Base-by-base conservation (phyloP, 305 asterid species). In the Rubia tinctorum region DNA sequence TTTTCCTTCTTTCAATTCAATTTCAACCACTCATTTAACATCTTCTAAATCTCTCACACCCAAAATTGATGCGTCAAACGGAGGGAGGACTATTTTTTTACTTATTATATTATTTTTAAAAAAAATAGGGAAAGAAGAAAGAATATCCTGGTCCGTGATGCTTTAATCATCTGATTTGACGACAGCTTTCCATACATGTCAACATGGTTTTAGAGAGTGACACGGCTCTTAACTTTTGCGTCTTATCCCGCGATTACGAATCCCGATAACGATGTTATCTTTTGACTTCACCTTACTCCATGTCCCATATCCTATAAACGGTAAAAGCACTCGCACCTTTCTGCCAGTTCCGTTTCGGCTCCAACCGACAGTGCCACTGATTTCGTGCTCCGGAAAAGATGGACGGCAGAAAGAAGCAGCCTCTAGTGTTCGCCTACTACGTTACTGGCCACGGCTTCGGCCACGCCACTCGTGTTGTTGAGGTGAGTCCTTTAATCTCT, bases 381-480 rank as follows among this genome's bases (percentile, higher is more conserved):
- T 22, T 59, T 25, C 40, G 15, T 44, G 9, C 22, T 12, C 1
- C 18, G 30, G 56, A 7, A 22, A 1, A 47, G 2, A 76, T 71
- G 80, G 76, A 75, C 4, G 75, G 44, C 30, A 44, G 44, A 61
- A 71, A 44, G 25, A 79, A 73, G 74, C 85, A 81, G 15, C 87
- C 86, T 51, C 82, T 92, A 27, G 91, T 90, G 2, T 90, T 95
- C 80, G 96, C 98, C 18, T 92, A 95, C 77, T 95, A 95, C 79
- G 98, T 95, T 51, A 92, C 99, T 14, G 99, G 99, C 66, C 99
- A 95, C 84, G 98, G 97, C 8, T 95, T 92, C 80, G 99, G 99
- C 49, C 99, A 95, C 71, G 98, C 96, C 80, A 92, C 98, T 44
- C 92, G 97, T 23, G 97, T 92, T 70, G 99, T 92, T 66, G 98